Evolutionary conservation across 768 basidiomycete species (phyloP).

Genomic region (Lactarius hatsudake): DNA sequence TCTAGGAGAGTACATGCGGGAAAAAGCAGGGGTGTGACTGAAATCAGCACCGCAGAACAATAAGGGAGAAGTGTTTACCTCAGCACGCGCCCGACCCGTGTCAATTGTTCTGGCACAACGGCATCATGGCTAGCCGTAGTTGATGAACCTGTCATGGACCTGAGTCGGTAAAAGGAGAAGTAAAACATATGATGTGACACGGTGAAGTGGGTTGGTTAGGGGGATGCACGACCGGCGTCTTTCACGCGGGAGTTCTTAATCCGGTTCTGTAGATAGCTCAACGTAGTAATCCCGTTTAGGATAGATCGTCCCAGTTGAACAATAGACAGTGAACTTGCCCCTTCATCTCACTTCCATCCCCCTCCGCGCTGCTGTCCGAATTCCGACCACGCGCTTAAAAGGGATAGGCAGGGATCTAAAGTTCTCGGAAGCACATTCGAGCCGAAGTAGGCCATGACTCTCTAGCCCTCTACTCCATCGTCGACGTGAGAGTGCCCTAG

Average conservation of each 20-base stretch:
- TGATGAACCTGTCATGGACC: constrained; percentile 9
- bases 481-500: neutral
- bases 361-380: neutral
- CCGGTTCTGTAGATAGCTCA: neutral
- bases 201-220: neutral
- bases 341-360: constrained; percentile 15
- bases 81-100: constrained; percentile 16
- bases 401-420: constrained; percentile 2
- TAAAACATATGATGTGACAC: constrained; percentile 18
- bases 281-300: constrained; percentile 18
- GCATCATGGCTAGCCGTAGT: constrained; percentile 13
- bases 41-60: constrained; percentile 22
- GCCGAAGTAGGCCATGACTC: neutral
- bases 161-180: constrained; percentile 19
- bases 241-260: constrained; percentile 5
- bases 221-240: neutral
- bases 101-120: constrained; percentile 25
- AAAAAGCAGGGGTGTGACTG: constrained; percentile 2
- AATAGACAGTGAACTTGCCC: constrained; percentile 12
- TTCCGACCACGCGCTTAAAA: neutral
- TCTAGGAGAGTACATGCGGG: constrained; percentile 1
- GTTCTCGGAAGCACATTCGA: constrained; percentile 7
- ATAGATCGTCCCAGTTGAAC: constrained; percentile 18
- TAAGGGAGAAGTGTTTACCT: constrained; percentile 26
- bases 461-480: neutral